Percentiles rank a stretch among this genome's conserved stretches.
Conservation (phyloP, 208 protist species). For the Crithidia thermophila region DNA sequence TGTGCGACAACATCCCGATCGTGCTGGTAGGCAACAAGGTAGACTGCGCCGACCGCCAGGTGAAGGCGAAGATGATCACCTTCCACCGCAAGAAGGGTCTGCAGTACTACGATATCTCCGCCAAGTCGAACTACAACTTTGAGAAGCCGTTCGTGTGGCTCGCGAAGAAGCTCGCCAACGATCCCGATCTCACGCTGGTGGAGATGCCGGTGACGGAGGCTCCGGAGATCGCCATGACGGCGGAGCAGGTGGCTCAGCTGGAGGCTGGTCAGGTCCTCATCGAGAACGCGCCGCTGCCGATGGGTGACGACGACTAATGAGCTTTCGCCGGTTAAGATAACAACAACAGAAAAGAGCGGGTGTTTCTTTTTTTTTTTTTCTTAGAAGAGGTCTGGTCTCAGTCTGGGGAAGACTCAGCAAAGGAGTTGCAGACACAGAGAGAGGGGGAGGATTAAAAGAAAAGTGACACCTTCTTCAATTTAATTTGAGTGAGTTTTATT, state of each 20-base stretch:
- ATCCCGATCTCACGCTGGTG: conserved; percentile 95
- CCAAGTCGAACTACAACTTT: conserved; percentile 99
- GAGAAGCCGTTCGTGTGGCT: conserved; percentile 99
- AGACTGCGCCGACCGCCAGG: conserved; percentile 99
- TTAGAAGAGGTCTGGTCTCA: neutral
- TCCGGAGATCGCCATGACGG: conserved; percentile 70
- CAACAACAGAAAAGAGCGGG: conserved; percentile 1
- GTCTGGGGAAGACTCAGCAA: neutral
- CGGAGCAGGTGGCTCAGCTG: conserved; percentile 81
- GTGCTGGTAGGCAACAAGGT: conserved; percentile 99
- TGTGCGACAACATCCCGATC: conserved; percentile 99
- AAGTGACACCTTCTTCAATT: neutral
- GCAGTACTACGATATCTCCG: conserved; percentile 99
- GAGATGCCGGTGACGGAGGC: conserved; percentile 88
- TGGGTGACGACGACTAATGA: conserved; percentile 96
- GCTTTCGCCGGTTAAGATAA: conserved; percentile 67
- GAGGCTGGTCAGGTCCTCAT: conserved; percentile 90
- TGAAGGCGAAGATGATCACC: conserved; percentile 99
- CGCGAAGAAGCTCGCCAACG: conserved; percentile 96
- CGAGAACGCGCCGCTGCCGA: conserved; percentile 90
- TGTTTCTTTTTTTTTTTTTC: neutral
- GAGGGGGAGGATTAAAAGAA: too few relatives aligned
- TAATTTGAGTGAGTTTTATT: conserved; percentile 12
- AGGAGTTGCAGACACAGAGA: too few relatives aligned
- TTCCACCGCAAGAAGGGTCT: conserved; percentile 99